A percentile compares a stretch with the other conserved stretches of the same genome.
phyloP scores from a whole-genome alignment of 768 basidiomycete genomes.

The Pisolithus marmoratus region DNA sequence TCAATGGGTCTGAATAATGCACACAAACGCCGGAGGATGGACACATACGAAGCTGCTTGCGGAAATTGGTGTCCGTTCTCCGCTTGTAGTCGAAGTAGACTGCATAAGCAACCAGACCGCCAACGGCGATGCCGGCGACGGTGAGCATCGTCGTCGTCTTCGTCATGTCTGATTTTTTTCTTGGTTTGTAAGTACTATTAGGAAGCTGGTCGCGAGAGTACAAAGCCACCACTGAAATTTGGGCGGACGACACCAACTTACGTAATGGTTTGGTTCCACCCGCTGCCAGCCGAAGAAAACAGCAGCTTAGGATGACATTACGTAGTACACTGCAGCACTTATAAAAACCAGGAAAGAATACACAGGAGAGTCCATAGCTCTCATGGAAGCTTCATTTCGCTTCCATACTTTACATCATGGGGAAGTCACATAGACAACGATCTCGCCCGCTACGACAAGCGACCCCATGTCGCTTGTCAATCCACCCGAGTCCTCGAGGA shows the following conservation, averaged over 20 bases:
- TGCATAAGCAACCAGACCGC: constrained; percentile 69
- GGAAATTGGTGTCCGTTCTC: constrained; percentile 80
- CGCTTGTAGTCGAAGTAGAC: constrained; percentile 94
- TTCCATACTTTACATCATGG: background rate
- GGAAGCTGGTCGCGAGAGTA: background rate
- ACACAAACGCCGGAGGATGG: background rate
- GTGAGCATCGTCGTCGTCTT: constrained; percentile 37
- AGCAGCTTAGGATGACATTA: background rate
- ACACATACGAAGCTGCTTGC: constrained; percentile 78
- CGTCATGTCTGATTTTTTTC: constrained; percentile 13
- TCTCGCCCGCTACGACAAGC: background rate
- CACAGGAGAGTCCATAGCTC: background rate
- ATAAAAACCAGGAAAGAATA: background rate
- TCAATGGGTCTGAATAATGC: background rate
- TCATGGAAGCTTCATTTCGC: background rate
- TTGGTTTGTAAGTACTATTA: too few relatives aligned
- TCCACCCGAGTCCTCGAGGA: background rate
- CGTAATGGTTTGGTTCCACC: background rate
- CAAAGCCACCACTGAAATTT: background rate
- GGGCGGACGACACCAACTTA: background rate
- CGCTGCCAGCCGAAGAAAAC: background rate
- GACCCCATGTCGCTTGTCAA: background rate
- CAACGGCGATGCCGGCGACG: constrained; percentile 42
- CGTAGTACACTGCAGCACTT: background rate
- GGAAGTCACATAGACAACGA: background rate